Conservation (phyloP, 192 early-diverging fungal genomes). For the Linnemannia elongata region DNA sequence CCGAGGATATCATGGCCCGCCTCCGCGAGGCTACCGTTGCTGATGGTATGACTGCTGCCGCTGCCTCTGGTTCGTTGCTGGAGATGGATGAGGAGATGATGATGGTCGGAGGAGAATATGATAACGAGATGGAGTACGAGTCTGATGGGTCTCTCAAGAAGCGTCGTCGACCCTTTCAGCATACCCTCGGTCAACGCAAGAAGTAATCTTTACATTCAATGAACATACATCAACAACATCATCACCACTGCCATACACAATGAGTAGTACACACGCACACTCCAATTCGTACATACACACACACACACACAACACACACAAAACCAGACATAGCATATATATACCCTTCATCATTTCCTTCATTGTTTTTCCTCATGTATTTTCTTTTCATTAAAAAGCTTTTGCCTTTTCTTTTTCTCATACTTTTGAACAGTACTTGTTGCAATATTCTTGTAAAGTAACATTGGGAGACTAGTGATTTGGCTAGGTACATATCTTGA, state of each 20-base stretch:
- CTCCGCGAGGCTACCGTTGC: background rate
- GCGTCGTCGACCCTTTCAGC: slow-evolving; percentile 17
- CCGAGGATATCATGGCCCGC: background rate
- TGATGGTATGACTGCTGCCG: background rate
- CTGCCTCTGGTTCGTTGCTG: background rate
- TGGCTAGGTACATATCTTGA: too few species aligned
- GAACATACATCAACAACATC: background rate
- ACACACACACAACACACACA: background rate
- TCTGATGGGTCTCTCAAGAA: slow-evolving; percentile 10
- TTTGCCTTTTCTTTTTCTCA: background rate
- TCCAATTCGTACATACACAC: background rate
- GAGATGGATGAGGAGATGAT: slow-evolving; percentile 7
- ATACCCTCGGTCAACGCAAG: slow-evolving; percentile 17
- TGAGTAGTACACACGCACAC: background rate
- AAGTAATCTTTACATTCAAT: slow-evolving; percentile 4
- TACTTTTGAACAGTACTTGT: background rate
- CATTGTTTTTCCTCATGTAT: background rate
- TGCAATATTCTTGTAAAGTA: background rate
- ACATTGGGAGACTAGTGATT: too few species aligned
- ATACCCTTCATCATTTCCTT: slow-evolving; percentile 9
- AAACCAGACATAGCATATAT: background rate
- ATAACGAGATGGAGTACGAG: background rate
- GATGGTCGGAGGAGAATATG: slow-evolving; percentile 16
- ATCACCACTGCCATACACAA: background rate
- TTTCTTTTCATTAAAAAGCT: background rate